Evolutionary conservation across 345 rosid species (phyloP).

Genomic region (Adansonia digitata): DNA sequence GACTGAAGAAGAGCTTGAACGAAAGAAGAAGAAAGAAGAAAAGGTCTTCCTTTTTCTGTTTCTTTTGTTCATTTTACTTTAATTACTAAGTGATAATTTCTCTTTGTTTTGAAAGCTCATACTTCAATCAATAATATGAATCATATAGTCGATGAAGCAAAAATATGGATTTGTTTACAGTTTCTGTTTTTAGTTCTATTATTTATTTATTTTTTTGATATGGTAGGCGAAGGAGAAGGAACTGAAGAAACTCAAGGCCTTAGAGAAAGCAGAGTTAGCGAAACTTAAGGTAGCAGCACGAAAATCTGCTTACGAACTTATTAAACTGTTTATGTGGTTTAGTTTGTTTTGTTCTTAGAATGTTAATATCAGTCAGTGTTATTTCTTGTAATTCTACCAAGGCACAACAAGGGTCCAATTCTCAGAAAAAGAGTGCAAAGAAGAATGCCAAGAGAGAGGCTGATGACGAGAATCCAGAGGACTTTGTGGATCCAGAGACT

Average conservation of each 20-base stretch:
- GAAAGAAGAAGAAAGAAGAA: slow-evolving; percentile 90
- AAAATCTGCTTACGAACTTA: neutral
- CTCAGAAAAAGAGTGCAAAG: slow-evolving; percentile 54
- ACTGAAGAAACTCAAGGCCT: slow-evolving; percentile 71
- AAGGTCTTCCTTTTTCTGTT: slow-evolving; percentile 44
- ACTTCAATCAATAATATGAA: no score
- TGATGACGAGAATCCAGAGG: slow-evolving; percentile 60
- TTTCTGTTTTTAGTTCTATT: neutral
- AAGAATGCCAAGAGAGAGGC: slow-evolving; percentile 56
- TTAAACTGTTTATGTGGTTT: neutral
- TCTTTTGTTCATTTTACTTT: neutral
- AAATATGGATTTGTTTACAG: neutral
- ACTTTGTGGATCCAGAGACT: slow-evolving; percentile 76
- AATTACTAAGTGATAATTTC: no score
- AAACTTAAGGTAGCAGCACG: slow-evolving; percentile 45
- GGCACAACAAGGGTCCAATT: slow-evolving; percentile 45
- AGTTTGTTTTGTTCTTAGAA: neutral
- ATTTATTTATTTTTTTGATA: neutral
- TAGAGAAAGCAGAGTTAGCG: slow-evolving; percentile 64
- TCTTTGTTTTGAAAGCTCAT: no score
- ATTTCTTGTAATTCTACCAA: slow-evolving; percentile 14
- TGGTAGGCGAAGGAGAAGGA: slow-evolving; percentile 75
- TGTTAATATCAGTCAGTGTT: neutral
- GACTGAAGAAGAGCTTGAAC: slow-evolving; percentile 70
- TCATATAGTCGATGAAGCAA: no score